Evolutionary conservation across 345 rosid genomes (phyloP), one percentile per base, ranked within the genome.

Genomic region (Odontarrhena argentea): DNA sequence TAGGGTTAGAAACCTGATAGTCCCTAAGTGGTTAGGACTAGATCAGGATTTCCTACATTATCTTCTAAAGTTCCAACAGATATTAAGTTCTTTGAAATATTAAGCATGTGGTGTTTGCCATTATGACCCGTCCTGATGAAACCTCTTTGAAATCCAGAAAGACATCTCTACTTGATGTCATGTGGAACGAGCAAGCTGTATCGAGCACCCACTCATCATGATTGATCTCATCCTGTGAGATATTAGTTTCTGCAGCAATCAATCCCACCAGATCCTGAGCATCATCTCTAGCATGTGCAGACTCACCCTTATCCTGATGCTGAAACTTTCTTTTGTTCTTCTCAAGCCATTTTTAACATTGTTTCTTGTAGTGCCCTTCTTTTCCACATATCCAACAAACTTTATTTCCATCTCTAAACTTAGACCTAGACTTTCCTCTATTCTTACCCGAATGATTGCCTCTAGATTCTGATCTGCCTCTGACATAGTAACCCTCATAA

Each of bases 191-290:
- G 6, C 45, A 41, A 2, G 13, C 7, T 1, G 14, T 11, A 12
- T 11, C 14, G 2, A 41, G 1, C 4, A 41, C 14, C 45, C 14
- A 41, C 6, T 11, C 14, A 3, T 41, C 14, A 3, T 0, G 14
- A 3, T 41, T 1, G 1, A 0, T 1, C 1, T 41, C 13, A 0
- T 3, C 14, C 0, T 1, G 1, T 0, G 6, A 1, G 6, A 41
- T 0, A 4, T 41, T 11, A 0, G 3, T 5, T 13, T 41, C 7
- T 3, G 7, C 3, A 0, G 3, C 45, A 3, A 41, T 3, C 1
- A 41, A 1, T 3, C 45, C 14, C 1, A 12, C 14, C 3, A 41
- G 4, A 5, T 41, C 45, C 4, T 4, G 5, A 0, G 45, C 45
- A 41, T 41, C 14, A 12, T 41, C 45, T 3, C 5, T 41, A 2